Base-by-base conservation (phyloP, 805 yeast genomes). In the Grigorovia yakushimaensis region DNA sequence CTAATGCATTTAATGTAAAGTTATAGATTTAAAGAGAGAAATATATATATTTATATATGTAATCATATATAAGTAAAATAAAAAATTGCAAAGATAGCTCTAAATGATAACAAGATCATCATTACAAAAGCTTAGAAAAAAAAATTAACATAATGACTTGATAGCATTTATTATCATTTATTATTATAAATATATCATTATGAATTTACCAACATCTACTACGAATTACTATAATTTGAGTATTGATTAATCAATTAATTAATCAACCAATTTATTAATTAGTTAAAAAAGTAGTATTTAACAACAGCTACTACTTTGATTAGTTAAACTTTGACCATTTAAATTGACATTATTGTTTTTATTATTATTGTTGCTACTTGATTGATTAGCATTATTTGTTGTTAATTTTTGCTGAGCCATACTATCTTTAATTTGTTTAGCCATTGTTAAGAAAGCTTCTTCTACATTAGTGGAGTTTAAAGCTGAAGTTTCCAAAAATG, bases 391-490 rank as follows among this genome's bases (percentile, higher is more conserved):
- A 20, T 22, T 36, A 17, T 64, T 64, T 42, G 60, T 54, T 38
- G 54, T 57, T 70, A 67, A 50, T 72, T 75, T 57, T 71, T 77
- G 62, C 77, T 73, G 82, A 39, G 91, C 82, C 87, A 93, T 88
- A 64, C 88, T 88, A 54, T 94, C 93, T 75, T 93, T 93, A 66
- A 93, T 93, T 68, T 93, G 97, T 68, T 95, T 84, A 10, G 98
- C 95, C 98, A 93, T 93, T 56, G 96, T 88, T 75, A 87, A 81
- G 73, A 93, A 93, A 11, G 98, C 98, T 69, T 93, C 96, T 69
- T 93, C 98, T 58, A 93, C 98, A 65, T 93, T 93, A 49, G 96
- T 88, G 35, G 96, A 84, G 61, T 85, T 85, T 67, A 88, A 79
- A 23, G 98, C 98, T 37, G 95, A 84, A 10, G 98, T 93, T 72